Base-by-base conservation (phyloP, 768 basidiomycete genomes). In the Naematelia encephala region DNA sequence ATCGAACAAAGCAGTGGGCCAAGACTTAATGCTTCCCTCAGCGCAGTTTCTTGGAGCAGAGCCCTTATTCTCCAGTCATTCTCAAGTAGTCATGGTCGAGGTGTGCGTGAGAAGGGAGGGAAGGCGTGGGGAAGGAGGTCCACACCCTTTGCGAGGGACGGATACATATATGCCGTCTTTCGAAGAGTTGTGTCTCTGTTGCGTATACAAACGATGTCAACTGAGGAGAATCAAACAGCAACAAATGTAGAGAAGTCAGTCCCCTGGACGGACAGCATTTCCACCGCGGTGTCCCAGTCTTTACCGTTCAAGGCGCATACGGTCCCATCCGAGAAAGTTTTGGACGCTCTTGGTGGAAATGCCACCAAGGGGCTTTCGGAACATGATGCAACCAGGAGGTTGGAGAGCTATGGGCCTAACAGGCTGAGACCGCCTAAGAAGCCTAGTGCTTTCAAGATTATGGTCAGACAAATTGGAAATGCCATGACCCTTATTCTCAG, bases 391-490 rank as follows among this genome's bases (percentile, higher is more conserved):
- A 45, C 29, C 10, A 67, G 65, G 14, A 51, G 73, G 19, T 34
- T 71, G 12, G 63, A 60, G 22, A 56, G 54, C 23, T 72, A 76
- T 57, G 78, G 78, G 1, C 70, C 66, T 8, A 78, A 78, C 59
- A 64, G 77, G 61, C 60, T 78, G 49, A 74, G 74, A 39, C 74
- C 74, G 23, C 69, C 69, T 11, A 68, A 63, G 51, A 59, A 63
- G 56, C 73, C 70, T 19, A 71, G 66, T 10, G 30, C 64, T 4
- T 54, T 66, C 54, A 67, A 64, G 21, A 78, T 78, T 45, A 53
- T 77, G 22, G 60, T 56, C 0, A 67, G 75, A 12, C 76, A 78
- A 56, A 30, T 77, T 29, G 72, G 70, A 51, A 77, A 75, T 67
- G 70, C 74, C 62, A 77, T 72, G 68, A 64, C 68, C 16, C 48